These are phyloP conservation scores for Lactifluus volemus DNA, from an alignment of 768 basidiomycete genomes.

Conservation along the genomic window DNA sequence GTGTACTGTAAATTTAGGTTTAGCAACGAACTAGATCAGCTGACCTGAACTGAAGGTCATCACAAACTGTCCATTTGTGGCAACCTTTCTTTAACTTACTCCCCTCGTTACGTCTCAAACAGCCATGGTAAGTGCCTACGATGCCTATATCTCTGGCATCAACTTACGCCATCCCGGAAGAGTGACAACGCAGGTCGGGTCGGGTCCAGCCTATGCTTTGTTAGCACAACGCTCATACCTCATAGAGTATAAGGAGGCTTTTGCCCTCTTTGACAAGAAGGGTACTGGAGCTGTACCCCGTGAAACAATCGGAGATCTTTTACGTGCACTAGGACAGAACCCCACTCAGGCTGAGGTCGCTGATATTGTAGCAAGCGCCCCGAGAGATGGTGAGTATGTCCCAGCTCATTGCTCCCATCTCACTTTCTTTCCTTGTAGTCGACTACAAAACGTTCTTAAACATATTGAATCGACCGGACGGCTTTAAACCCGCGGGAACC, in stretches of 20 bases:
- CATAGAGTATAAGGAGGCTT: conserved; percentile 91
- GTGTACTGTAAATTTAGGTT: too few relatives aligned
- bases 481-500: conserved; percentile 95
- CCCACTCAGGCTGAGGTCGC: conserved; percentile 98
- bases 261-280: conserved; percentile 96
- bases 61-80: neutral
- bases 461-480: conserved; percentile 91
- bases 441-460: conserved; percentile 88
- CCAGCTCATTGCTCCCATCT: neutral
- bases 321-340: conserved; percentile 94
- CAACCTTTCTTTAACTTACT: neutral
- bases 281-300: conserved; percentile 86
- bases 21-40: neutral
- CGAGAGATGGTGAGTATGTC: conserved; percentile 57
- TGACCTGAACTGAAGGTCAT: neutral
- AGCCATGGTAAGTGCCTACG: conserved; percentile 9
- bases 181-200: conserved; percentile 45
- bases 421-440: conserved; percentile 38
- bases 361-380: conserved; percentile 64
- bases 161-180: conserved; percentile 21
- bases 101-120: neutral
- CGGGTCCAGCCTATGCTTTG: neutral
- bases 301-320: conserved; percentile 83
- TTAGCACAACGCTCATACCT: neutral
- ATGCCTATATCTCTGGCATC: neutral